phyloP scores from a whole-genome alignment of 306 rosid genomes.

The Elaeagnus macrophylla region DNA sequence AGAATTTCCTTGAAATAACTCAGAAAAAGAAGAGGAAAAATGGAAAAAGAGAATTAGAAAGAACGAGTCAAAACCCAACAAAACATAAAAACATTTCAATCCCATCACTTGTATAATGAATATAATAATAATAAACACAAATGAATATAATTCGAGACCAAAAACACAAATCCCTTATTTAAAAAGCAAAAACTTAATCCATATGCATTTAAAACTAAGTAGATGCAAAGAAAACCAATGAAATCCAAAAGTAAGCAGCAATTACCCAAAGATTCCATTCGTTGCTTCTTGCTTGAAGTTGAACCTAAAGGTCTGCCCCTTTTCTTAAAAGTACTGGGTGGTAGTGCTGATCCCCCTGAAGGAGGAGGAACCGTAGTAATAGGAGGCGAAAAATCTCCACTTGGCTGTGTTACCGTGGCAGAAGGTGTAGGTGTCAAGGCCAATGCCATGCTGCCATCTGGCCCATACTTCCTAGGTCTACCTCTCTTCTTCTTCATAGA shows the following conservation, averaged over 20 bases:
- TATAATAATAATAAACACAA: no score
- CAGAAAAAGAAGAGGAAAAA: no score
- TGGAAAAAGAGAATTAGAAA: no score
- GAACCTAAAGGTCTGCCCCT: conserved; percentile 81
- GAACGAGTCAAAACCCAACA: no score
- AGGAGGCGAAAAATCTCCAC: conserved; percentile 34
- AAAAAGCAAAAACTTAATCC: no score
- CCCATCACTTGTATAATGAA: no score
- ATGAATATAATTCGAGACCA: no score
- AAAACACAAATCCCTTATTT: no score
- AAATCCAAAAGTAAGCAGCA: neutral
- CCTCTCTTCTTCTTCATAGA: conserved; percentile 60
- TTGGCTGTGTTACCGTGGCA: conserved; percentile 11
- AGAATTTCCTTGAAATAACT: no score
- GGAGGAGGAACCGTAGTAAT: conserved; percentile 9
- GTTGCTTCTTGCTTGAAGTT: conserved; percentile 31
- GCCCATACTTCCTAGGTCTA: conserved; percentile 70
- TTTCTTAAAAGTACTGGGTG: conserved; percentile 40
- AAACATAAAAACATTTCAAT: no score
- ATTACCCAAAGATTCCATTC: conserved; percentile 36
- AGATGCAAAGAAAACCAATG: neutral
- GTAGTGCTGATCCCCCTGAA: conserved; percentile 19
- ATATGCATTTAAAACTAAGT: no score
- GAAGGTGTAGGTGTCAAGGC: conserved; percentile 21
- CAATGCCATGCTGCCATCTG: conserved; percentile 50